phyloP scores from a whole-genome alignment of 2,329 filamentous ascomycete genomes.

The Paraphaeosphaeria sporulosa region DNA sequence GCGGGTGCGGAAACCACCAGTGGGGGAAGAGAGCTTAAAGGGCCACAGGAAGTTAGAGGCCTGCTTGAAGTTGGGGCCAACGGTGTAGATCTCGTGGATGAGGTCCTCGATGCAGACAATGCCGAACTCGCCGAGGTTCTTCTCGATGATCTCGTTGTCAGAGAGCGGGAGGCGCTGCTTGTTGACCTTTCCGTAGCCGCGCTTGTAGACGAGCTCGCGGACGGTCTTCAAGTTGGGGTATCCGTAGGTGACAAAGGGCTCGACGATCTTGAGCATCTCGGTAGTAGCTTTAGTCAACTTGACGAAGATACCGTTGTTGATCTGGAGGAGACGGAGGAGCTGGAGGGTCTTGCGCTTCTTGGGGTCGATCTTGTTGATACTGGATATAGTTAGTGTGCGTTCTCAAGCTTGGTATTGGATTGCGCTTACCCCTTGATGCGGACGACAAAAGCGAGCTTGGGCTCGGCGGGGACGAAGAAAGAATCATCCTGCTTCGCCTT shows the following conservation, averaged over 20 bases:
- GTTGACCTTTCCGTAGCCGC: conserved; percentile 98
- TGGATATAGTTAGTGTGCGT: conserved; percentile 40
- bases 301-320: conserved; percentile 99
- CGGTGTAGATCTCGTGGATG: conserved; percentile 97
- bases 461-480: conserved; percentile 94
- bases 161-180: conserved; percentile 97
- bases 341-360: conserved; percentile 99
- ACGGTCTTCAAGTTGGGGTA: conserved; percentile 99
- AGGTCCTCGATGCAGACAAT: conserved; percentile 99
- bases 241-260: conserved; percentile 99
- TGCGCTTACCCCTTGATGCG: conserved; percentile 90
- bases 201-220: conserved; percentile 98
- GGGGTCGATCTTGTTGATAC: conserved; percentile 99
- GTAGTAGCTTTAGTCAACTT: conserved; percentile 95
- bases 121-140: conserved; percentile 88
- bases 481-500: conserved; percentile 89
- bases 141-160: conserved; percentile 97
- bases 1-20: conserved; percentile 90
- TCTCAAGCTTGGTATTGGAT: not conserved
- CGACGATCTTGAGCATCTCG: conserved; percentile 97
- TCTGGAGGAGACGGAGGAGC: conserved; percentile 99
- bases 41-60: conserved; percentile 99
- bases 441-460: conserved; percentile 97
- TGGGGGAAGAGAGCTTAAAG: conserved; percentile 99
- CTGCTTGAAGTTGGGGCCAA: conserved; percentile 99